These are phyloP conservation scores for Hypoxylon rickii DNA, from an alignment of 495 filamentous ascomycete genomes.

Conservation along the genomic window DNA sequence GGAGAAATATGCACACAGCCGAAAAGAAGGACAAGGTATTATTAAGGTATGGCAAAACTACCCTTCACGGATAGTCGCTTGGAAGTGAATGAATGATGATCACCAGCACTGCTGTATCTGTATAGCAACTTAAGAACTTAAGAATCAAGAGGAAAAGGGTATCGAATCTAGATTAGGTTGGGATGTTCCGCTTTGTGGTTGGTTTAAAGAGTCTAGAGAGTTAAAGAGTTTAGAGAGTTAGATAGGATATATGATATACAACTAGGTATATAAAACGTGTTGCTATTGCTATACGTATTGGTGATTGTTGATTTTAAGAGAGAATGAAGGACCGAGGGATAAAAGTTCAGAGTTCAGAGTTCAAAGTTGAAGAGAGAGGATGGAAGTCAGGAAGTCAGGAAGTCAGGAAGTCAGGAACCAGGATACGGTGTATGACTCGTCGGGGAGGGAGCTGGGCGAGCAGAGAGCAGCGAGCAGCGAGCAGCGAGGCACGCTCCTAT, in stretches of 20 bases:
- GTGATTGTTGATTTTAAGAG: no score
- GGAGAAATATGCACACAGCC: slow-evolving; percentile 27
- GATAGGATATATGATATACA: no score
- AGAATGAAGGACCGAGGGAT: no score
- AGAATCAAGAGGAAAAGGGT: slow-evolving; percentile 25
- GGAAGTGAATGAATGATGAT: slow-evolving; percentile 3
- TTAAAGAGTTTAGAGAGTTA: slow-evolving; percentile 8
- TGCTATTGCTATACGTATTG: no score
- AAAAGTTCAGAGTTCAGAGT: not conserved
- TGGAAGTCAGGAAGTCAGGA: no score
- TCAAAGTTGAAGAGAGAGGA: no score
- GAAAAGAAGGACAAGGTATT: slow-evolving; percentile 11
- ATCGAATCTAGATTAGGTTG: slow-evolving; percentile 23
- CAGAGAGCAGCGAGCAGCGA: no score
- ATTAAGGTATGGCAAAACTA: slow-evolving; percentile 16
- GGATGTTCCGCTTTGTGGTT: slow-evolving; percentile 12
- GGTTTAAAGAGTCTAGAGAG: slow-evolving; percentile 15
- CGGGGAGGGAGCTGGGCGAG: slow-evolving; percentile 1
- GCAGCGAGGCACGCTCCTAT: no score
- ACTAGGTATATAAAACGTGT: no score
- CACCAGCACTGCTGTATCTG: slow-evolving; percentile 30
- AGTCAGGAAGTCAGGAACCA: slow-evolving; percentile 24
- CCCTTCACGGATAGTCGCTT: slow-evolving; percentile 4
- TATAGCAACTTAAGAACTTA: not conserved
- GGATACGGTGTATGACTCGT: slow-evolving; percentile 31